Conservation (phyloP, 2,329 filamentous ascomycete genomes). For the Pestalotiopsis sp. region DNA sequence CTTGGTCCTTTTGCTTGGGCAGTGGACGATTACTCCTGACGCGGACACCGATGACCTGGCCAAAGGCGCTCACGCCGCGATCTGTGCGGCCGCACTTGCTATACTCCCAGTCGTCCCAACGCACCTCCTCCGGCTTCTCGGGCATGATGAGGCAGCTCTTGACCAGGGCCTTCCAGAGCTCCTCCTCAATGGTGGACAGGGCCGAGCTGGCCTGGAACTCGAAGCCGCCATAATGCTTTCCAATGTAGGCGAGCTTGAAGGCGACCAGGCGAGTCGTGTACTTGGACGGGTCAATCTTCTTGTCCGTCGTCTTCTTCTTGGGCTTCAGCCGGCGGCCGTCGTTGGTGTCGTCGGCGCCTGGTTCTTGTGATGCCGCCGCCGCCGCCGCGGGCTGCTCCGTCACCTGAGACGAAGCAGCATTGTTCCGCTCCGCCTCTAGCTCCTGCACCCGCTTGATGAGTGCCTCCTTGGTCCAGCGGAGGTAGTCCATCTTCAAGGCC, state of each 20-base stretch:
- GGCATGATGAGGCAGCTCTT: slow-evolving; percentile 83
- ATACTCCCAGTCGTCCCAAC: slow-evolving; percentile 86
- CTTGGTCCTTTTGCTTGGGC: slow-evolving; percentile 30
- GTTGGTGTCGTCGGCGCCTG: neutral
- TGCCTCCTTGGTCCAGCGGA: slow-evolving; percentile 67
- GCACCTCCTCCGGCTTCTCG: slow-evolving; percentile 62
- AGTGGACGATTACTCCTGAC: slow-evolving; percentile 79
- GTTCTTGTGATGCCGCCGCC: neutral
- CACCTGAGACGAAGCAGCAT: neutral
- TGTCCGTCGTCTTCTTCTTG: slow-evolving; percentile 43
- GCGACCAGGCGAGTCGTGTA: slow-evolving; percentile 86
- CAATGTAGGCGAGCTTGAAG: slow-evolving; percentile 91
- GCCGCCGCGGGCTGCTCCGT: neutral
- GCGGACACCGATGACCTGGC: slow-evolving; percentile 85
- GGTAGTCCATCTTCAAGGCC: slow-evolving; percentile 49
- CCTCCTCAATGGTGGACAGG: slow-evolving; percentile 86
- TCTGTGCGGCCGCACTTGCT: slow-evolving; percentile 96
- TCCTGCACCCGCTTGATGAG: slow-evolving; percentile 69
- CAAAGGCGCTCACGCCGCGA: slow-evolving; percentile 92
- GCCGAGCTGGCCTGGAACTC: slow-evolving; percentile 79
- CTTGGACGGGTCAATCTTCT: slow-evolving; percentile 74
- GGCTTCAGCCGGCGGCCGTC: neutral
- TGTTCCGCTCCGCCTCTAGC: slow-evolving; percentile 54
- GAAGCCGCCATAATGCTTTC: slow-evolving; percentile 88
- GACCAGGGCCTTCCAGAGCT: slow-evolving; percentile 87